Evolutionary conservation across 2,329 filamentous ascomycete genomes (phyloP).

Genomic region (Colletotrichum euphorbiae): DNA sequence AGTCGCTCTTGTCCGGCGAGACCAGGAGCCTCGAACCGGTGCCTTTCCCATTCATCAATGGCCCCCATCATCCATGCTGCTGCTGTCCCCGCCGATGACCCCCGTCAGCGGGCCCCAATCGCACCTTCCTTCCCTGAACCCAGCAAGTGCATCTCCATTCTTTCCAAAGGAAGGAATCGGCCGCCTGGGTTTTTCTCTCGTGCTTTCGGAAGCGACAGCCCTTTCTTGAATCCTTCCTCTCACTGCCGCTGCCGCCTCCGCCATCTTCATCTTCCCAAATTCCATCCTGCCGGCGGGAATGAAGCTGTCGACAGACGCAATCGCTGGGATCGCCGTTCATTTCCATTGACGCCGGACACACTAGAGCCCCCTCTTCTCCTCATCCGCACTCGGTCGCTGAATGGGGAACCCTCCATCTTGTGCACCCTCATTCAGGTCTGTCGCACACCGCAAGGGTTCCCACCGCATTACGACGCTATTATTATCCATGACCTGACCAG

Average conservation of each 20-base stretch:
- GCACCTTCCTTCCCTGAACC: conserved; percentile 20
- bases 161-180: conserved; percentile 34
- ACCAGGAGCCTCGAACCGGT: conserved; percentile 28
- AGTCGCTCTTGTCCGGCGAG: conserved; percentile 11
- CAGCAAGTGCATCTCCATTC: conserved; percentile 19
- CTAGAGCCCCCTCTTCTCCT: too few relatives aligned
- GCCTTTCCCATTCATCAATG: conserved; percentile 22
- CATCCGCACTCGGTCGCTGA: not conserved
- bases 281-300: conserved; percentile 4
- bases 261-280: conserved; percentile 1
- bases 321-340: too few relatives aligned
- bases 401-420: not conserved
- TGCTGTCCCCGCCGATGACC: not conserved
- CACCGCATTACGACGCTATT: conserved; percentile 22
- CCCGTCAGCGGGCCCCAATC: conserved; percentile 19
- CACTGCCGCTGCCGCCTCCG: not conserved
- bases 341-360: too few relatives aligned
- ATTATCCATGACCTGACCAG: conserved; percentile 7
- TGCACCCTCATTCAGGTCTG: conserved; percentile 10
- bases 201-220: too few relatives aligned
- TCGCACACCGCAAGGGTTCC: conserved; percentile 27
- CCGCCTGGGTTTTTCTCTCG: conserved; percentile 21
- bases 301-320: conserved; percentile 4
- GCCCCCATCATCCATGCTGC: too few relatives aligned
- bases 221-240: too few relatives aligned